phyloP scores from a whole-genome alignment of 2,329 filamentous ascomycete genomes.

The Monosporascus sp. region DNA sequence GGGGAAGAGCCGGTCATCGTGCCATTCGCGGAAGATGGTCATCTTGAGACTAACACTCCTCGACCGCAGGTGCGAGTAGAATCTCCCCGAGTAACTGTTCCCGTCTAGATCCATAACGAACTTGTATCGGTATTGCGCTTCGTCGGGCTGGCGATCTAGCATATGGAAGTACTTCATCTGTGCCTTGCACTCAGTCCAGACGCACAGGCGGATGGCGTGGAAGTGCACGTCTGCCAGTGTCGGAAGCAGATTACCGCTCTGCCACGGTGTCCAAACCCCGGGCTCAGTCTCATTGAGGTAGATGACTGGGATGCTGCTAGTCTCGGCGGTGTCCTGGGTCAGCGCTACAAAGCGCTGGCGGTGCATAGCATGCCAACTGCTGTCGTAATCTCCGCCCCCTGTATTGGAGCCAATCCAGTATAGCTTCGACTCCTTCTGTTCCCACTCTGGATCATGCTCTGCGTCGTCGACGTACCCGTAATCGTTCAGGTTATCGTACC shows the following conservation, averaged over 20 bases:
- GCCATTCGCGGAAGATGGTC: constrained; percentile 52
- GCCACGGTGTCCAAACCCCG: neutral
- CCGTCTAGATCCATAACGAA: constrained; percentile 51
- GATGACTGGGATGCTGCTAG: neutral
- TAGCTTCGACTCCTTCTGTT: constrained; percentile 42
- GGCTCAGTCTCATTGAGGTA: neutral
- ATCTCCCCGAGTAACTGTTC: constrained; percentile 51
- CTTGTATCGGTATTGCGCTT: constrained; percentile 30
- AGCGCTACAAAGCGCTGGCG: constrained; percentile 41
- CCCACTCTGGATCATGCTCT: constrained; percentile 39
- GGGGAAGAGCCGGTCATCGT: constrained; percentile 49
- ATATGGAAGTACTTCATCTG: constrained; percentile 27
- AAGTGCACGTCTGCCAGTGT: constrained; percentile 40
- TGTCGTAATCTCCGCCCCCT: constrained; percentile 35
- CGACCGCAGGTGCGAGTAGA: constrained; percentile 45
- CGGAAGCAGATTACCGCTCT: constrained; percentile 22
- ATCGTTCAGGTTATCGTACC: constrained; percentile 13
- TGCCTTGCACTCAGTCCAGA: constrained; percentile 29
- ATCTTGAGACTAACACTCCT: constrained; percentile 45
- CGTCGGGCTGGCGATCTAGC: constrained; percentile 11
- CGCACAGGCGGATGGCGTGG: constrained; percentile 42
- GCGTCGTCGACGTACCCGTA: constrained; percentile 37
- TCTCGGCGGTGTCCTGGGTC: constrained; percentile 26
- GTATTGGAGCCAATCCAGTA: constrained; percentile 57
- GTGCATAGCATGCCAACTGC: constrained; percentile 39